These are phyloP conservation scores for Chimonanthus salicifolius DNA, from an alignment of 164 flowering plant species.

Conservation along the genomic window DNA sequence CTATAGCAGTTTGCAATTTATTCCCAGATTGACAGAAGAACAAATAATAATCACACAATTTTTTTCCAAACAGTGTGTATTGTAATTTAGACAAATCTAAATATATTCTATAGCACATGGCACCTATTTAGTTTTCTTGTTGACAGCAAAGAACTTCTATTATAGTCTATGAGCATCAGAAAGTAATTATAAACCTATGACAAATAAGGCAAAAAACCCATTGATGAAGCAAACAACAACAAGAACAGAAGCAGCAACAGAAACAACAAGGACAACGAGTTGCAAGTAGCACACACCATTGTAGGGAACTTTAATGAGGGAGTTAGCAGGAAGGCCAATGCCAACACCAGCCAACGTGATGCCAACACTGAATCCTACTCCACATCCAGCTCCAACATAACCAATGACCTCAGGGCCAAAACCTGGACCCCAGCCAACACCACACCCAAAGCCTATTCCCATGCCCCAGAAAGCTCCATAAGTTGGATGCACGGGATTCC, in stretches of 20 bases:
- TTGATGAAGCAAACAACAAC: background rate
- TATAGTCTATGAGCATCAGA: background rate
- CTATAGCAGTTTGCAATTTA: background rate
- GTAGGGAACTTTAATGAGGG: constrained; percentile 43
- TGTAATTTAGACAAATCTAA: background rate
- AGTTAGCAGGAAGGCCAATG: constrained; percentile 86
- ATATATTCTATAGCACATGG: background rate
- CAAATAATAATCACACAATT: background rate
- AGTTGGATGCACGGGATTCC: constrained; percentile 99
- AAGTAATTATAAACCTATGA: background rate
- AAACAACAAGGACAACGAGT: background rate
- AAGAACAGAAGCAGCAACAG: too few species aligned
- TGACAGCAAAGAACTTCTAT: background rate
- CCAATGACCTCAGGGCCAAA: constrained; percentile 95
- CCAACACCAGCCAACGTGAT: constrained; percentile 81
- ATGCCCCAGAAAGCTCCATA: constrained; percentile 95
- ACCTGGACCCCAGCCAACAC: constrained; percentile 98
- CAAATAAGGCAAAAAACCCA: background rate
- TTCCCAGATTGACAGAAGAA: background rate
- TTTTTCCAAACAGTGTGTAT: too few species aligned
- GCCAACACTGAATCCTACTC: constrained; percentile 86
- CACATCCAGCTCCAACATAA: constrained; percentile 97
- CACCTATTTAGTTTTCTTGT: background rate
- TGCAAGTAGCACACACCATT: constrained; percentile 35
- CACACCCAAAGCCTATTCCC: constrained; percentile 93